Percentiles rank a stretch among this genome's conserved stretches.
Conservation (phyloP, 441 rosid genomes). For the Melastoma candidum region DNA sequence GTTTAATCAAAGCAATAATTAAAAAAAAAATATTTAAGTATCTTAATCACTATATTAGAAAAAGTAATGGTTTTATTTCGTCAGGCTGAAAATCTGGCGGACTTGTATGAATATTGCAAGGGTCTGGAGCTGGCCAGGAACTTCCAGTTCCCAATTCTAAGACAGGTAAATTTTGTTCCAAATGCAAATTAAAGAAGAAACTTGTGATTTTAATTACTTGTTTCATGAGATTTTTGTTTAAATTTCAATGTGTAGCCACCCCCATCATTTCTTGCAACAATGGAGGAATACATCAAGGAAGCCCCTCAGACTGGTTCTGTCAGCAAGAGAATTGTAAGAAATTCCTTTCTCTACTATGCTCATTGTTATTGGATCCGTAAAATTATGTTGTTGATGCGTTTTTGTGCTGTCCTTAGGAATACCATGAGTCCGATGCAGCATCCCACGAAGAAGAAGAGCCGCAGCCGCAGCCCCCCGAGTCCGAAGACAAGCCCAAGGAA, state of each 20-base stretch:
- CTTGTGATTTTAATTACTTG: too few species aligned
- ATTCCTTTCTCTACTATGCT: background rate
- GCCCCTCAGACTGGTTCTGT: conserved; percentile 61
- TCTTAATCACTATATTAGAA: too few species aligned
- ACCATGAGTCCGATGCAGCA: conserved; percentile 2
- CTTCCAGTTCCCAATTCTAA: conserved; percentile 81
- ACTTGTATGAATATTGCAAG: conserved; percentile 81
- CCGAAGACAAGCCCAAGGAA: conserved; percentile 10
- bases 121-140: conserved; percentile 81
- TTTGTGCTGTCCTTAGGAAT: conserved; percentile 3
- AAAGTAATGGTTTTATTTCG: background rate
- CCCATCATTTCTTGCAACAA: conserved; percentile 80
- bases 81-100: conserved; percentile 80
- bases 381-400: background rate
- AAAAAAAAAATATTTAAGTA: too few species aligned
- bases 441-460: conserved; percentile 8
- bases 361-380: too few species aligned
- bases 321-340: conserved; percentile 47
- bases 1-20: conserved; percentile 18
- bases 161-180: conserved; percentile 47
- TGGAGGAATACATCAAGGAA: conserved; percentile 88
- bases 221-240: too few species aligned
- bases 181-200: too few species aligned
- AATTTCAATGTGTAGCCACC: conserved; percentile 45
- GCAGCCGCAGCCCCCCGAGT: conserved; percentile 5